Evolutionary conservation across 108 stramenopile species (phyloP), one percentile per base, ranked within the genome.

Genomic region (Skeletonema tropicum): DNA sequence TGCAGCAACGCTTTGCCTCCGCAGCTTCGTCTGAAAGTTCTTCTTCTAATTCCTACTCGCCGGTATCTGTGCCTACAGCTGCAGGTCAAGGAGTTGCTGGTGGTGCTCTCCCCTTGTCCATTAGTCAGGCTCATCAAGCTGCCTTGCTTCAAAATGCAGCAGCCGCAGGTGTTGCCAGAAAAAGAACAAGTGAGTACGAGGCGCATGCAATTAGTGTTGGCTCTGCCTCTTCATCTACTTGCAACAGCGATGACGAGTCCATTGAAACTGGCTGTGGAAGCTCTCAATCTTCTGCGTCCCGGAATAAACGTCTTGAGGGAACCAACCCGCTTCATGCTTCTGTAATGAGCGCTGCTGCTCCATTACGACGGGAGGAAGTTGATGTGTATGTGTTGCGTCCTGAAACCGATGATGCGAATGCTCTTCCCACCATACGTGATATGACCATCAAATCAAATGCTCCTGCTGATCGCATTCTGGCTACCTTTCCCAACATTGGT

Each of bases 371-470:
- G 15, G 86, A 87, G 57, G 81, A 64, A 23, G 76, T 87, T 30
- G 80, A 82, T 67, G 80, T 87, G 23, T 70, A 78, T 59, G 67
- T 87, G 1, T 49, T 87, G 8, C 71, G 57, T 31, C 86, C 83
- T 6, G 70, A 83, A 10, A 30, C 21, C 32, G 61, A 55, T n/a
- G 17, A 57, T 55, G 31, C 32, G 9, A 68, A 63, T 13, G 57
- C 35, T 23, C 64, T 79, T 15, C 88, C 85, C 0, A 82, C 83
- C 15, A 59, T 88, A 30, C 74, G 80, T 0, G 85, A 88, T 52
- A 70, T 88, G 13, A 85, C 85, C 29, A 86, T 86, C 46, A 68
- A 71, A 42, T 57, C 62, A 31, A 77, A 76, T 60, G 76, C 74
- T 4, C 72, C 71, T n/a, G 46, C 62, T 32, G 74, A 80, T 26